Evolutionary conservation across 805 yeast genomes (phyloP), one percentile per base, ranked within the genome.

Genomic region (Ogataea pini): DNA sequence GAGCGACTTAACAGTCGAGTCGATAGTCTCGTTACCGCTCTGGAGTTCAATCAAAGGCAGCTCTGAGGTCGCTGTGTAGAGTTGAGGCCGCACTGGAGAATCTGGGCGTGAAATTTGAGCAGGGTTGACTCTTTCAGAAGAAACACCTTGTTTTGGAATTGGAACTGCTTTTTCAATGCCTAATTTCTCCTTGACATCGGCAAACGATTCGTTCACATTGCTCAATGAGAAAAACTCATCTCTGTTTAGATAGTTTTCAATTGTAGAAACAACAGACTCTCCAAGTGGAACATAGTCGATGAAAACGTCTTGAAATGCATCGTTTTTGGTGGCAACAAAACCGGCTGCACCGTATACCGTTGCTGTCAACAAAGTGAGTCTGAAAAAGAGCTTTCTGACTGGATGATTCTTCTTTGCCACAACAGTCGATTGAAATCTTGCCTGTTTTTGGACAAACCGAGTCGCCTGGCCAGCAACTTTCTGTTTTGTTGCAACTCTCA

Each of bases 211-310:
- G 44, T 51, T 52, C 32, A 57, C 59, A 17, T 38, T 58, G 19
- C 52, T 56, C 33, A 59, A 47, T 13, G 56, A 45, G 13, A 48
- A 38, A 9, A 63, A 28, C 43, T 59, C 62, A 20, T 57, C 62
- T 31, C 37, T 52, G 36, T 63, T 56, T 52, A 55, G 49, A 20
- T 61, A 52, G 44, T 61, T 69, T 54, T 83, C 87, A 44, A 77
- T 69, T 7, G 63, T 57, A 45, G 79, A 78, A 25, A 84, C 75
- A 25, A 78, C 67, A 18, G 67, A 65, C 57, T 82, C 86, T 32
- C 82, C 87, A 43, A 76, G 72, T 16, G 94, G 94, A 38, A 85
- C 78, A 49, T 77, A 77, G 54, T 82, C 83, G 18, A 82, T 72
- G 64, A 82, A 85, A 39, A 72, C 54, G 55, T 85, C 88, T 55